Base-by-base conservation (phyloP, 208 protist species). In the Trypanosoma melophagium region DNA sequence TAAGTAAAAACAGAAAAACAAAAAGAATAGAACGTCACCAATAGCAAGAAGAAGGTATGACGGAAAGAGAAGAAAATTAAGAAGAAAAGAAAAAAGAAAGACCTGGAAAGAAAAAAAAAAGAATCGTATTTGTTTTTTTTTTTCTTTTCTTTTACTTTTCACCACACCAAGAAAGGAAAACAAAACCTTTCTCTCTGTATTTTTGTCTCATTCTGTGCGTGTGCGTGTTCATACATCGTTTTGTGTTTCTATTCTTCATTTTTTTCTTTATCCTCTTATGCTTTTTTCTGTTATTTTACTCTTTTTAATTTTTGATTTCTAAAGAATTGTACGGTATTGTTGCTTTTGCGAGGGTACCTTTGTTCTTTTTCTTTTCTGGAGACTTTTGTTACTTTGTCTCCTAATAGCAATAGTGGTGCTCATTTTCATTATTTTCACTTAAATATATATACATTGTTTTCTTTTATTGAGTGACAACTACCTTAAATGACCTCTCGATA, bases 401-500 rank as follows among this genome's bases (percentile, higher is more conserved):
- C 38, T 31, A 35, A 35, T 35, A 35, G 28, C 5, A 35, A 35
- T 35, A 35, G 28, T 35, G 28, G 28, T 35, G 28, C 28, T 35
- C 28, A 35, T 5, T 35, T 35, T 35, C 28, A 35, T 35, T 35
- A 1, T 5, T 35, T 1, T 35, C 28, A 35, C 25, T 16, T 53
- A 40, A 2, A 14, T 52, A 44, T 44, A 44, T 44, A 44, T 44
- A 44, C 12, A 14, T 35, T 35, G 28, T 35, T 35, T 35, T 35
- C 28, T 35, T 35, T 35, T 1, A 35, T 35, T 35, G 28, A 35
- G 7, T 13, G 42, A 2, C n/a, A 45, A 16, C 41, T 19, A 14
- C 24, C 45, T 19, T 21, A 42, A 7, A 90, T 90, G 87, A 79
- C 76, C 0, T 81, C 74, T 24, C 75, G 67, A 0, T 71, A 81